Evolutionary conservation across 2,329 filamentous ascomycete species (phyloP).

Genomic region (Myriosclerotinia curreyana): DNA sequence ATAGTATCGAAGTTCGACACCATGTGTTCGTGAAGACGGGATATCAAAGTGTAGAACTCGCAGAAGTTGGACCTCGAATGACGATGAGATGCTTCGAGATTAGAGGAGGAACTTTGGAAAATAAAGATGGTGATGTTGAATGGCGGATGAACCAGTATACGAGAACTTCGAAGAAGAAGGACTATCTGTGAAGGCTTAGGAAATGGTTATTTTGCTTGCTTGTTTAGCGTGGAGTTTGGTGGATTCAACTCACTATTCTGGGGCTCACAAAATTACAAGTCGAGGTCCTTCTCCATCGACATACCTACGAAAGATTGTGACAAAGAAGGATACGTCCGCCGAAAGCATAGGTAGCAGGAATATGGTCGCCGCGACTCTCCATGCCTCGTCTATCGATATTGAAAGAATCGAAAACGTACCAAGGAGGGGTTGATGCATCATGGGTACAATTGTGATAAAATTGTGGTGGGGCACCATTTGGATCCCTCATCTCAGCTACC

Average conservation of each 20-base stretch:
- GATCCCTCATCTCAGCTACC: conserved; percentile 20
- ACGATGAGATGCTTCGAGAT: conserved; percentile 98
- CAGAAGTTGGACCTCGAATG: conserved; percentile 90
- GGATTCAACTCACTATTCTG: conserved; percentile 26
- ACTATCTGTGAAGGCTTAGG: conserved; percentile 65
- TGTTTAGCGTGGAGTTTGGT: conserved; percentile 39
- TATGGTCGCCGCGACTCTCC: conserved; percentile 21
- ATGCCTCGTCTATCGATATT: conserved; percentile 19
- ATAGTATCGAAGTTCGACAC: conserved; percentile 89
- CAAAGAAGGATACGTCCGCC: conserved; percentile 15
- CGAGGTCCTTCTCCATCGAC: conserved; percentile 21
- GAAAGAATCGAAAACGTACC: conserved; percentile 14
- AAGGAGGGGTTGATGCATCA: conserved; percentile 11
- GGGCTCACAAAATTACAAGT: conserved; percentile 18
- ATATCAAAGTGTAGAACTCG: conserved; percentile 83
- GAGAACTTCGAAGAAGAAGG: conserved; percentile 89
- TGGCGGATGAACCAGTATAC: conserved; percentile 98
- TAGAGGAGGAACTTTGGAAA: conserved; percentile 83
- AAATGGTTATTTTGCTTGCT: conserved; percentile 29
- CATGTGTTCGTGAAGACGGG: conserved; percentile 93
- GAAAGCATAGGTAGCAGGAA: conserved; percentile 22
- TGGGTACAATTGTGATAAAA: not conserved
- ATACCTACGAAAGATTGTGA: conserved; percentile 19
- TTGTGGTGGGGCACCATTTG: not conserved
- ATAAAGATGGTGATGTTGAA: conserved; percentile 91